Evolutionary conservation across 2,329 filamentous ascomycete genomes (phyloP), one percentile per base, ranked within the genome.

Genomic region (Colletotrichum sp.): DNA sequence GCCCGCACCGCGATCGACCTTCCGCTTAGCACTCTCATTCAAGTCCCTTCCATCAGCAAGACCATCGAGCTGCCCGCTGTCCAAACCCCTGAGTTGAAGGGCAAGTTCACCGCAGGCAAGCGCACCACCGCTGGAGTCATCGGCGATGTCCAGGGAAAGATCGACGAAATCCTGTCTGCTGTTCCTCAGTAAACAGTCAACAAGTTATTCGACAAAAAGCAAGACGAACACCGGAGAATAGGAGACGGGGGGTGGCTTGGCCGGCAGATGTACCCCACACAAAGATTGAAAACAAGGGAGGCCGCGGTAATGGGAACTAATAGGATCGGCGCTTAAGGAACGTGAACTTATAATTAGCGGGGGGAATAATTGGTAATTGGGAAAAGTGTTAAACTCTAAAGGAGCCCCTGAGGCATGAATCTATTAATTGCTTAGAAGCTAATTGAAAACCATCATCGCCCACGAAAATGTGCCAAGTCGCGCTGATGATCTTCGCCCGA

Each of bases 361-460:
- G 24, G 68, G 57, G 24, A 26, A 16, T 68, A 64, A 72, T 63
- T 26, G 39, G 36, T n/a, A 65, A 44, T 30, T 30, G 21, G 24
- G 28, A n/a, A 57, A 39, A 36, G 63, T 49, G 30, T 67, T 30
- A 15, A 71, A 30, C 34, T 65, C 6, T 39, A 30, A 57, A 44
- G 16, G 15, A n/a, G 32, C 57, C 70, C 64, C 64, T 68, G 70
- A 52, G 64, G 59, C 70, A 73, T 76, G 59, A 73, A 65, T 44
- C 55, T 60, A 26, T 65, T 69, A 30, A 73, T 73, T 65, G n/a
- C 6, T n/a, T 28, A 24, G 36, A 52, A 66, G 57, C 32, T 57
- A 57, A 72, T 59, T 39, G 39, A 21, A 49, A 30, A 36, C 44
- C 24, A 68, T 52, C 39, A 32, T 55, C 18, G 26, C 49, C 13